Evolutionary conservation across 2,329 filamentous ascomycete genomes (phyloP).

Genomic region (Trematosphaeria pertusa): DNA sequence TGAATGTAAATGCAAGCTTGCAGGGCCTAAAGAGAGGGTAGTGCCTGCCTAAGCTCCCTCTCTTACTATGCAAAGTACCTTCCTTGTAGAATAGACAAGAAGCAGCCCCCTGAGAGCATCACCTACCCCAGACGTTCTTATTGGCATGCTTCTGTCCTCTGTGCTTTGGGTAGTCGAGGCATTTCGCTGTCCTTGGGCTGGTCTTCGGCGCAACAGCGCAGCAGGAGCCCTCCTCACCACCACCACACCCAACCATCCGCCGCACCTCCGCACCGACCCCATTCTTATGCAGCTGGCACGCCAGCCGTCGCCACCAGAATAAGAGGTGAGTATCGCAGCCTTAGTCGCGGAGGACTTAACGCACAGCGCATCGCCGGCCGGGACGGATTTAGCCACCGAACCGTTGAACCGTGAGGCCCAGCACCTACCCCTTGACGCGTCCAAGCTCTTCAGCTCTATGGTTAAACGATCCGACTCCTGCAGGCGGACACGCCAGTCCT

Average conservation of each 20-base stretch:
- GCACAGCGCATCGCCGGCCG: constrained; percentile 5
- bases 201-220: no score
- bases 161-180: no score
- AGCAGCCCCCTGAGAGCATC: constrained; percentile 1
- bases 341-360: neutral
- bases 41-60: constrained; percentile 1
- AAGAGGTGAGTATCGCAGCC: no score
- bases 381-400: constrained; percentile 21
- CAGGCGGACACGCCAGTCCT: constrained; percentile 2
- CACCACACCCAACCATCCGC: neutral
- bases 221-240: neutral
- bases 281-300: no score
- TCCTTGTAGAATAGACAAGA: neutral
- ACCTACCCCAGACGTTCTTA: neutral
- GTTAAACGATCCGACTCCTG: constrained; percentile 6
- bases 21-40: constrained; percentile 3
- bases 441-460: constrained; percentile 15
- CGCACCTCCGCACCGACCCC: neutral
- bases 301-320: no score
- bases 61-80: constrained; percentile 4
- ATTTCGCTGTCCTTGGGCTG: no score
- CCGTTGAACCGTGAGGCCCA: constrained; percentile 18
- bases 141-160: neutral
- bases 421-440: constrained; percentile 5
- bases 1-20: constrained; percentile 8